Base-by-base conservation (phyloP, 768 basidiomycete species). In the Albatrellus ellisii region DNA sequence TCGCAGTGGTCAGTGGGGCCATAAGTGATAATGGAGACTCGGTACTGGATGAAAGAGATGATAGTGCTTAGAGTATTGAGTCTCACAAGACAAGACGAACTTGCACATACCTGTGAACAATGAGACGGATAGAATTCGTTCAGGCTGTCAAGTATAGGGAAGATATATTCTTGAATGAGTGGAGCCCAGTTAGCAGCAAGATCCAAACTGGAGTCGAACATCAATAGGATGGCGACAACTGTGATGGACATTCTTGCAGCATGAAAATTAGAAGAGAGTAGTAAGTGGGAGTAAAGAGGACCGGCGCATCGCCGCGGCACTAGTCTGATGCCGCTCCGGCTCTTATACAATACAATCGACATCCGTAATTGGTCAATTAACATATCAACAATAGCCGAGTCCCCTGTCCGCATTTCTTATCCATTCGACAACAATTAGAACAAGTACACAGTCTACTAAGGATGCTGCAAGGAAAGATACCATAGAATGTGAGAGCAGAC, bases 21-120 rank as follows among this genome's bases (percentile, higher is more conserved):
- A 20, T 56, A 56, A 9, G 55, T 48, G 31, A 56, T 43, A 26
- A 52, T 41, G 22, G 48, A 55, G 11, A 56, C 25, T 14, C 46
- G 46, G 17, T 52, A 31, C 43, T 48, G 12, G 2, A 22, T 20
- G 25, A 17, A 27, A 36, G 42, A 22, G 26, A 18, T 22, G 9
- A 10, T 6, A 36, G 5, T 24, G 41, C 15, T 11, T 17, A n/a
- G 9, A 4, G 20, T 43, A 9, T 24, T 29, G 25, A 43, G 26
- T 24, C 18, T 24, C 7, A 37, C 6, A 32, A 22, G 8, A 31
- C 4, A 21, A 2, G 15, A 25, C 15, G 26, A 33, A 26, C 15
- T 11, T 11, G 11, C 6, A 31, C 40, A 12, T 35, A 50, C 49
- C 35, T 15, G 25, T 28, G 26, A 29, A 20, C 35, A 12, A n/a